Conservation (phyloP, 306 rosid species). For the Datisca glomerata region DNA sequence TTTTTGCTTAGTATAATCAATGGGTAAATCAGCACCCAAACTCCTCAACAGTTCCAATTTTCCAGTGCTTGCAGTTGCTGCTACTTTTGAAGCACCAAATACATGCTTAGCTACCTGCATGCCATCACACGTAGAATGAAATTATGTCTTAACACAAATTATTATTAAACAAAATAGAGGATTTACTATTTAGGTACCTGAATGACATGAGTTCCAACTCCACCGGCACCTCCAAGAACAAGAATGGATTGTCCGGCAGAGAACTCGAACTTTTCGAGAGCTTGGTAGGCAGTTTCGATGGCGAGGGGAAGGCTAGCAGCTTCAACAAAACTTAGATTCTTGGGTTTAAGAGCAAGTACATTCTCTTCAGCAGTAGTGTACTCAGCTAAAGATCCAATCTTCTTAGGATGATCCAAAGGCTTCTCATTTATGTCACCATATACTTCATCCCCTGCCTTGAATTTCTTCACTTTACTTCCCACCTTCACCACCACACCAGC, state of each 20-base stretch:
- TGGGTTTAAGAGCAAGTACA: conserved; percentile 47
- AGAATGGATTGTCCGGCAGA: conserved; percentile 51
- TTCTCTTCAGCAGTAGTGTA: conserved; percentile 56
- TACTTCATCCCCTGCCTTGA: conserved; percentile 61
- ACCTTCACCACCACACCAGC: conserved; percentile 60
- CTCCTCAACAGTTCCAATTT: conserved; percentile 40
- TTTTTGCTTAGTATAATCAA: conserved; percentile 57
- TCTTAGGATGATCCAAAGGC: conserved; percentile 22
- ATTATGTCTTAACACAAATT: no score
- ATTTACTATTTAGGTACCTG: conserved; percentile 38
- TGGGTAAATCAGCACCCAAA: conserved; percentile 47
- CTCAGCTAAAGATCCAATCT: conserved; percentile 52
- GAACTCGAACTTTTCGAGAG: conserved; percentile 30
- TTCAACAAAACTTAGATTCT: conserved; percentile 48
- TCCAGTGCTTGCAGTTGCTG: conserved; percentile 50
- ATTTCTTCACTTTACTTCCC: conserved; percentile 44
- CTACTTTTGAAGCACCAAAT: conserved; percentile 49
- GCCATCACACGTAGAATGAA: no score
- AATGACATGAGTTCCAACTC: conserved; percentile 44
- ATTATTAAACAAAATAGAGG: no score
- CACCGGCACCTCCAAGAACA: conserved; percentile 74
- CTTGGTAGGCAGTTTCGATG: conserved; percentile 53
- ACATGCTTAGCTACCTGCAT: conserved; percentile 62
- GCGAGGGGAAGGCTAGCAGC: conserved; percentile 79
- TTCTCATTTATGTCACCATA: conserved; percentile 46